phyloP scores from a whole-genome alignment of 257 asterid species.

The Cruciata laevipes region DNA sequence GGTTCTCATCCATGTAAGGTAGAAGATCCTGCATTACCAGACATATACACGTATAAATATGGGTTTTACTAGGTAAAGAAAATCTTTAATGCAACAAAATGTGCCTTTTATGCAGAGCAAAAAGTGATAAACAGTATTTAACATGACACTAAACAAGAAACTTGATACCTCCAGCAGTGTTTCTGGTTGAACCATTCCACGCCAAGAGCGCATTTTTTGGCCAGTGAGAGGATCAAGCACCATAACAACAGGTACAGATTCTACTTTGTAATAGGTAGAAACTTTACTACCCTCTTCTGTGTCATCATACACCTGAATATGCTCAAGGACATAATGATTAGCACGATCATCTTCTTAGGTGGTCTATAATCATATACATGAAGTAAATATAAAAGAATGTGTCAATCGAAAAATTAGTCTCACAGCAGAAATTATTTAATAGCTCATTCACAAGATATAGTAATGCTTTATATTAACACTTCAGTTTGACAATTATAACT shows the following conservation, averaged over 20 bases:
- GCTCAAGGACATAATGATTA: conserved; percentile 15
- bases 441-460: neutral
- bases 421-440: neutral
- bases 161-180: conserved; percentile 69
- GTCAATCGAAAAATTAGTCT: neutral
- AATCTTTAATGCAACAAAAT: conserved; percentile 1
- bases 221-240: conserved; percentile 93
- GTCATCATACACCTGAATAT: conserved; percentile 64
- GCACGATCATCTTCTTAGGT: conserved; percentile 14
- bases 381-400: neutral
- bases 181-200: conserved; percentile 96
- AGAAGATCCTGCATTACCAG: conserved; percentile 62
- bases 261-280: conserved; percentile 80
- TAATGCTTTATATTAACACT: neutral
- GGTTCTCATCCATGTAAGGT: conserved; percentile 83
- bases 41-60: neutral
- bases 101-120: neutral
- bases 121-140: neutral
- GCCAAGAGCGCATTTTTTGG: conserved; percentile 90
- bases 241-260: conserved; percentile 67
- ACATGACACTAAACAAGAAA: neutral
- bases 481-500: neutral
- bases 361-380: neutral
- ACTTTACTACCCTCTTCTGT: conserved; percentile 97
- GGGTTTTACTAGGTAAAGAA: neutral